Percentiles rank a stretch among this genome's conserved stretches.
phyloP scores from a whole-genome alignment of 2,329 filamentous ascomycete genomes.

The Triangularia verruculosa region DNA sequence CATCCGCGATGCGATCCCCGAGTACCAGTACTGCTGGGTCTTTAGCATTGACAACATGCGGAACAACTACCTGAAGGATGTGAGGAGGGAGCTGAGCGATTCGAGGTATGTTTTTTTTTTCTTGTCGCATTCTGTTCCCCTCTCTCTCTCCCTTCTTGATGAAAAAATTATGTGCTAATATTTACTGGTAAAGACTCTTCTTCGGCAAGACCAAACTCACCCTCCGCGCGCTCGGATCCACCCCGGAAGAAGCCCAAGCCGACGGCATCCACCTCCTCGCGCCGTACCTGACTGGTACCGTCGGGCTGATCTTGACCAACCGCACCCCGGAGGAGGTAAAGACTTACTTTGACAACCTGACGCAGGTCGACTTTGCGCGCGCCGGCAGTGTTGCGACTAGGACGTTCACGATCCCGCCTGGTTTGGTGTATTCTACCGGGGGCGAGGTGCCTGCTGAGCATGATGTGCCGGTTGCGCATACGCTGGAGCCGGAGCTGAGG shows the following conservation, averaged over 20 bases:
- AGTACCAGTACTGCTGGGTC: constrained; percentile 89
- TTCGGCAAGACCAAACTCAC: constrained; percentile 99
- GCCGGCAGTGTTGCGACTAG: constrained; percentile 74
- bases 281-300: constrained; percentile 71
- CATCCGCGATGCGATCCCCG: constrained; percentile 78
- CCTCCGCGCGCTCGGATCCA: constrained; percentile 85
- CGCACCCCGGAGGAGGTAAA: constrained; percentile 65
- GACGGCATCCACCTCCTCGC: constrained; percentile 71
- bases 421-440: constrained; percentile 75
- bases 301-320: constrained; percentile 88
- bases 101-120: constrained; percentile 62
- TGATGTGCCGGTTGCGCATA: constrained; percentile 84
- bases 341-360: constrained; percentile 68
- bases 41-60: constrained; percentile 97
- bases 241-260: constrained; percentile 73
- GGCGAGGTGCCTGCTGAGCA: constrained; percentile 77
- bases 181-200: constrained; percentile 64
- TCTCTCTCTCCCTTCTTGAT: neutral
- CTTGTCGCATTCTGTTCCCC: constrained; percentile 10
- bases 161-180: neutral
- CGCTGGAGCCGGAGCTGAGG: constrained; percentile 84
- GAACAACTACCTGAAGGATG: constrained; percentile 91
- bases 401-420: constrained; percentile 75
- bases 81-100: constrained; percentile 79
- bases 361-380: constrained; percentile 84